Evolutionary conservation across 1,139 yeast species (phyloP).

Genomic region (Nakaseomyces bracarensis): DNA sequence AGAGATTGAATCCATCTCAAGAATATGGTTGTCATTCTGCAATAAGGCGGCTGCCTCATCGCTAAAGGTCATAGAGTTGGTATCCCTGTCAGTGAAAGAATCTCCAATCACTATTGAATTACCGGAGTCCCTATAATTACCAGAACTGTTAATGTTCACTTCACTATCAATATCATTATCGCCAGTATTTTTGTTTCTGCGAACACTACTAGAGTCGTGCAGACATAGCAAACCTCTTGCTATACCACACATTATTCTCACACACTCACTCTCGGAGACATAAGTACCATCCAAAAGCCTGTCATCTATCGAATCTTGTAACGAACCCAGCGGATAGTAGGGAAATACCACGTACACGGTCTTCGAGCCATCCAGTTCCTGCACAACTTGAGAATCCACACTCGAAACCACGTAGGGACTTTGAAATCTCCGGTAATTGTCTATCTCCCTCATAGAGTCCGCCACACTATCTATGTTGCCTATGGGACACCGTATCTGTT

Average conservation of each 20-base stretch:
- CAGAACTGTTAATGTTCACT: neutral
- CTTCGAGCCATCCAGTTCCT: constrained; percentile 70
- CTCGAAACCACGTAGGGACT: constrained; percentile 61
- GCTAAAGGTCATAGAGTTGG: constrained; percentile 19
- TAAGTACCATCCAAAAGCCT: constrained; percentile 47
- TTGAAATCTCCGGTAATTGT: constrained; percentile 62
- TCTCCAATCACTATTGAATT: neutral
- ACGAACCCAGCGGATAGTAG: constrained; percentile 58
- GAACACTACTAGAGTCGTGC: constrained; percentile 41
- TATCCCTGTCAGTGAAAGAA: constrained; percentile 18
- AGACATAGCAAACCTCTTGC: constrained; percentile 68
- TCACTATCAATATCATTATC: constrained; percentile 7
- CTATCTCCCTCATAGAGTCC: constrained; percentile 68
- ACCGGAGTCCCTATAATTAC: constrained; percentile 7
- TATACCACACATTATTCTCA: constrained; percentile 55
- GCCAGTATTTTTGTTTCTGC: constrained; percentile 22
- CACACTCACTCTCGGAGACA: constrained; percentile 55
- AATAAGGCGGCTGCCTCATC: constrained; percentile 23
- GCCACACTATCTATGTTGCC: constrained; percentile 63
- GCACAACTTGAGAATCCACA: constrained; percentile 61
- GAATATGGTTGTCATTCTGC: constrained; percentile 23
- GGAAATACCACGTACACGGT: constrained; percentile 75
- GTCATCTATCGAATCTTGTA: constrained; percentile 68
- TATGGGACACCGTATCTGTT: constrained; percentile 80
- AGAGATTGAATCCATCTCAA: constrained; percentile 20